Evolutionary conservation across 2,329 filamentous ascomycete genomes (phyloP).

Genomic region (Penicillium brevicompactum): DNA sequence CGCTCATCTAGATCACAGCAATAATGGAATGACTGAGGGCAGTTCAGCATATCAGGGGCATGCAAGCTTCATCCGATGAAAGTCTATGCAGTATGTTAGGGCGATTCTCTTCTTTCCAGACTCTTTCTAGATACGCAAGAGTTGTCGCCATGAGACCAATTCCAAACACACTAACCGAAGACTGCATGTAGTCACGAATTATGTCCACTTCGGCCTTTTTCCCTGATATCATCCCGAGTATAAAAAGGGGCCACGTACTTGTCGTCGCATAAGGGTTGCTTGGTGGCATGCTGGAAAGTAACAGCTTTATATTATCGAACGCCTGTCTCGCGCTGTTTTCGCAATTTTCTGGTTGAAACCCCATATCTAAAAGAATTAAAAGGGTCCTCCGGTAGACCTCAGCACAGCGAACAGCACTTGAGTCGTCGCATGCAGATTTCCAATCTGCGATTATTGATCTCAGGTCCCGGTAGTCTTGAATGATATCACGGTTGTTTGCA

Average conservation of each 20-base stretch:
- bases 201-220: not conserved
- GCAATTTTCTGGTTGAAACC: not conserved
- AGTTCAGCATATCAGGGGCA: not conserved
- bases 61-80: not conserved
- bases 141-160: conserved; percentile 11
- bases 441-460: not conserved
- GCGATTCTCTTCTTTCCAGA: not conserved
- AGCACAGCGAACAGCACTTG: not conserved
- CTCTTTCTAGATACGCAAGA: not conserved
- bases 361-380: not conserved
- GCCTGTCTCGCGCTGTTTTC: not conserved
- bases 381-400: not conserved
- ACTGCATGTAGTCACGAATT: not conserved
- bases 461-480: not conserved
- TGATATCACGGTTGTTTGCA: not conserved
- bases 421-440: not conserved
- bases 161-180: not conserved
- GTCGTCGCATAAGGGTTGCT: not conserved
- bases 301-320: not conserved
- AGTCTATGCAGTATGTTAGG: not conserved
- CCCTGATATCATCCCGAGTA: not conserved
- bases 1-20: too few relatives aligned
- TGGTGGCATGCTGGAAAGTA: not conserved
- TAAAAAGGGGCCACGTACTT: not conserved
- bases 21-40: too few relatives aligned